Conservation (phyloP, 345 rosid genomes). For the Salix viminalis region DNA sequence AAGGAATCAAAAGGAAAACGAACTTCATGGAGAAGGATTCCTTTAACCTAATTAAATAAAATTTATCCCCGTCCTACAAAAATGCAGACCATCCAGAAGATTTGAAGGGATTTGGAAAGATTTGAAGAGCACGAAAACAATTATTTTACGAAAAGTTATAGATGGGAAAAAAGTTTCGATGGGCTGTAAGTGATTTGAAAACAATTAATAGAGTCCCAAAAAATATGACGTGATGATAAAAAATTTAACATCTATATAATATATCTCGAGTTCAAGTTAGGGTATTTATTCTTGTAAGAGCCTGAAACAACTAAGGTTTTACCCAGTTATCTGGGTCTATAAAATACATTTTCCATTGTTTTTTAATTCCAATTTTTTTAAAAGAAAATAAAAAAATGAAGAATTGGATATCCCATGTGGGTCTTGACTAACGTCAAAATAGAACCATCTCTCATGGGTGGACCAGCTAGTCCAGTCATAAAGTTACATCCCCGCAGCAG, state of each 20-base stretch:
- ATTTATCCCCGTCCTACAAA: background rate
- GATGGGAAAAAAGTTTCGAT: no score
- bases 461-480: background rate
- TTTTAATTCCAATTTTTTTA: no score
- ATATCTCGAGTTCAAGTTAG: accelerated
- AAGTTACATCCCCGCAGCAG: background rate
- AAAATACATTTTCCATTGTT: no score
- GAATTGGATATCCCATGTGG: background rate
- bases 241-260: accelerated
- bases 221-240: no score
- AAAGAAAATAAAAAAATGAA: background rate
- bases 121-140: background rate
- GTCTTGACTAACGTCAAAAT: background rate
- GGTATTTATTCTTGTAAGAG: accelerated
- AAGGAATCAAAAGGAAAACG: background rate
- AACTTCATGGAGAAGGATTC: background rate
- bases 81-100: background rate
- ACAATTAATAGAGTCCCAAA: no score
- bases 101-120: background rate
- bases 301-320: no score
- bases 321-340: accelerated
- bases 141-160: background rate
- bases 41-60: background rate
- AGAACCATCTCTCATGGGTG: background rate
- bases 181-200: background rate